Conservation (phyloP, 768 basidiomycete species). For the Dentipellis fragilis region DNA sequence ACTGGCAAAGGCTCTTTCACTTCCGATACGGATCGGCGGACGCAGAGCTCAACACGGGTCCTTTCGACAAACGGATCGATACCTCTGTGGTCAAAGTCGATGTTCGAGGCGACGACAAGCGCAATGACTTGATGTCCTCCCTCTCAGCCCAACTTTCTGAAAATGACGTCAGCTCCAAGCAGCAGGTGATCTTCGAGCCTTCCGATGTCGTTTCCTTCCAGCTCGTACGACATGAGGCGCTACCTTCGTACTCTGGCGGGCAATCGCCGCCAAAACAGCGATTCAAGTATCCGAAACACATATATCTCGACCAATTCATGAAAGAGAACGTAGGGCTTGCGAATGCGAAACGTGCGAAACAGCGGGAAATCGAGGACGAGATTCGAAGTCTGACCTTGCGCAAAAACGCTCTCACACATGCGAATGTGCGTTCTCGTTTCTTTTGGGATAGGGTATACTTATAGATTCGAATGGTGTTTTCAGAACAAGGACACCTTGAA, state of each 20-base stretch:
- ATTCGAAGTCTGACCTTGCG: constrained; percentile 35
- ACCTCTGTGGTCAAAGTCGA: constrained; percentile 45
- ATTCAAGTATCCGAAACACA: constrained; percentile 51
- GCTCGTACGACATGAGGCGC: constrained; percentile 22
- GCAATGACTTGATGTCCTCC: constrained; percentile 49
- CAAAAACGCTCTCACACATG: constrained; percentile 38
- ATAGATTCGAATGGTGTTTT: too few species aligned
- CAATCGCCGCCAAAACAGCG: constrained; percentile 11
- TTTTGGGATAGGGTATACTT: neutral
- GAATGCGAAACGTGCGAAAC: constrained; percentile 23
- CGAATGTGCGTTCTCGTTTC: constrained; percentile 37
- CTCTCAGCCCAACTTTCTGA: constrained; percentile 19
- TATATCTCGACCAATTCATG: constrained; percentile 70
- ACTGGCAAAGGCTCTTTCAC: constrained; percentile 37
- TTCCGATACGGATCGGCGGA: constrained; percentile 45
- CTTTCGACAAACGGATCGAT: constrained; percentile 19
- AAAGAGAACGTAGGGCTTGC: constrained; percentile 41
- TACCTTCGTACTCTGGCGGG: constrained; percentile 13
- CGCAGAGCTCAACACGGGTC: constrained; percentile 21
- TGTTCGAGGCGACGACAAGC: constrained; percentile 30
- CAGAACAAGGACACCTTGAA: constrained; percentile 57
- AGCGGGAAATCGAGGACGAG: constrained; percentile 34
- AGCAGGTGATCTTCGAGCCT: constrained; percentile 51
- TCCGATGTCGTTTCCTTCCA: constrained; percentile 59
- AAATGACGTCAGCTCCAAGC: constrained; percentile 20